Evolutionary conservation across 805 yeast species (phyloP).

Genomic region (Starmerella vitae): DNA sequence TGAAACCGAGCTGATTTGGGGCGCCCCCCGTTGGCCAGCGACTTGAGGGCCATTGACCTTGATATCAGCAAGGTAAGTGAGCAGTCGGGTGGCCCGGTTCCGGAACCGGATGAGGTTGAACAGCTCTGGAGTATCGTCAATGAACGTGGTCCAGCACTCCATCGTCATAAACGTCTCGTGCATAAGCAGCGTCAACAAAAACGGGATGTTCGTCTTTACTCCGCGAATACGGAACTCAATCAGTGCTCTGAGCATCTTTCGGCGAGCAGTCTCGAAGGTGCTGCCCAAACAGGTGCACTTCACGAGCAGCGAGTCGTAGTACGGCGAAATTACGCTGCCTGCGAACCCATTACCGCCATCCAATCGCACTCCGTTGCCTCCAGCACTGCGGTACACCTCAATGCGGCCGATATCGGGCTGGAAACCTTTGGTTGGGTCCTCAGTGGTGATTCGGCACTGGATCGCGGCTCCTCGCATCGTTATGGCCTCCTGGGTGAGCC

Average conservation of each 20-base stretch:
- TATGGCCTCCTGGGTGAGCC: constrained; percentile 84
- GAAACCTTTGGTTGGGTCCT: constrained; percentile 91
- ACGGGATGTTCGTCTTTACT: constrained; percentile 96
- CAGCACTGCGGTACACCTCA: constrained; percentile 95
- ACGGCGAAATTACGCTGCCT: constrained; percentile 92
- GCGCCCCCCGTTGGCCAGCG: constrained; percentile 88
- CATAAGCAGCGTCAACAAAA: constrained; percentile 79
- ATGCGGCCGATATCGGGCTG: constrained; percentile 98
- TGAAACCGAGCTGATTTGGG: constrained; percentile 69
- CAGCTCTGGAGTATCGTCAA: constrained; percentile 92
- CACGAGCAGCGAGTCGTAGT: constrained; percentile 95
- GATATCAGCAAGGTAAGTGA: constrained; percentile 82
- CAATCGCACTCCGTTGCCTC: constrained; percentile 97
- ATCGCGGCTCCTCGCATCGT: constrained; percentile 96
- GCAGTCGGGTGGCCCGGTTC: constrained; percentile 90
- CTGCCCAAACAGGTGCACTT: constrained; percentile 96
- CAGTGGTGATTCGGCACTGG: constrained; percentile 98
- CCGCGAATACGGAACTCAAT: constrained; percentile 98
- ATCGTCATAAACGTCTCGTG: constrained; percentile 77
- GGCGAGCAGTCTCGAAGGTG: constrained; percentile 88
- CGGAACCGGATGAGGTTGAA: constrained; percentile 90
- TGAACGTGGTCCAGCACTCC: constrained; percentile 94
- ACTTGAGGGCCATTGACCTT: constrained; percentile 93
- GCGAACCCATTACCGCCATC: constrained; percentile 99
- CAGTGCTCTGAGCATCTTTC: constrained; percentile 94